A percentile compares a stretch with the other conserved stretches of the same genome.
Evolutionary conservation across 257 asterid species (phyloP).

Genomic region (Ballota nigra): DNA sequence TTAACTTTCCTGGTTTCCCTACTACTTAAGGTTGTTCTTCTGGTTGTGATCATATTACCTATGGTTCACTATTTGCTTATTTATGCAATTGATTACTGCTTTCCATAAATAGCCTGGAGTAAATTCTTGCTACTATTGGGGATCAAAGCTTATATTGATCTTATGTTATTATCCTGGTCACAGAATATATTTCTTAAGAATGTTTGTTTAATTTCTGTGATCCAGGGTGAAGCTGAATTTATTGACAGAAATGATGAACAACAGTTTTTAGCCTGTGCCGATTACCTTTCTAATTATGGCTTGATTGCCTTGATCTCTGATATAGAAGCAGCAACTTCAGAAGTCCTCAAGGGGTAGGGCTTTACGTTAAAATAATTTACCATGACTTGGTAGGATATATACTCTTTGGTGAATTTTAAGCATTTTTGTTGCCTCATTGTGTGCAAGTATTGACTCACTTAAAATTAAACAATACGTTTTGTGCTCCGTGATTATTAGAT

Average conservation of each 20-base stretch:
- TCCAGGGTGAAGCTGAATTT: slow-evolving; percentile 53
- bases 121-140: not conserved
- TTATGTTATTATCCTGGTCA: not conserved
- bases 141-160: not conserved
- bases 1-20: too few relatives aligned
- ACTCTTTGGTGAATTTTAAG: not conserved
- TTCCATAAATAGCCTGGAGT: not conserved
- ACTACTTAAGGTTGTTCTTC: not conserved
- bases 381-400: not conserved
- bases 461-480: not conserved
- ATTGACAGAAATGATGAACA: slow-evolving; percentile 59
- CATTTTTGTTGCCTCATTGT: not conserved
- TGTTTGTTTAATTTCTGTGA: slow-evolving; percentile 16
- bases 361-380: not conserved
- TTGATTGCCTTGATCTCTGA: slow-evolving; percentile 47
- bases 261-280: slow-evolving; percentile 66
- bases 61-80: not conserved
- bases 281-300: slow-evolving; percentile 62
- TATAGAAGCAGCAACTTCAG: slow-evolving; percentile 53
- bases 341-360: slow-evolving; percentile 70
- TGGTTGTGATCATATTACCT: not conserved
- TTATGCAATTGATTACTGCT: not conserved
- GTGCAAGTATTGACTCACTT: not conserved
- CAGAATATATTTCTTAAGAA: not conserved
- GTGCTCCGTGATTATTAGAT: not conserved